Base-by-base conservation (phyloP, 2,329 filamentous ascomycete species). In the Fusarium praegraminearum region DNA sequence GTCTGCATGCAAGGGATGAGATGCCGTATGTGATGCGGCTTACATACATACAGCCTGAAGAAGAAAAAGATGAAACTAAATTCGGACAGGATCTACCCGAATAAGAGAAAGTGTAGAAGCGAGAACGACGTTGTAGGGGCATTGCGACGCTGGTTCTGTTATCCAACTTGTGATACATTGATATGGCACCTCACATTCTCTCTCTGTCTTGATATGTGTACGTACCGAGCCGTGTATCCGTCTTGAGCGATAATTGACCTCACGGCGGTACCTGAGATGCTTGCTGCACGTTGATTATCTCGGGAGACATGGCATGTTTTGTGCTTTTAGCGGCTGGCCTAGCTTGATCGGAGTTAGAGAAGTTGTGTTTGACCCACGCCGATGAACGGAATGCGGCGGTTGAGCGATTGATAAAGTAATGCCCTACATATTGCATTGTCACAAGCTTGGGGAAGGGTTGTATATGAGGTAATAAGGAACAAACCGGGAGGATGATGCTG, bases 281-380 rank as follows among this genome's bases (percentile, higher is more conserved):
- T 69, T 69, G 65, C 63, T 75, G 72, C 73, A 75, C 58, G 67
- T 75, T 75, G 73, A 73, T 75, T 75, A 75, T 75, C 73, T 75
- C 70, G 60, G 67, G 65, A 30, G 28, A 30, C 12, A 30, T 57
- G 46, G 41, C 41, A 44, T 44, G 11, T 22, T 10, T 44, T 26
- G 20, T 44, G 56, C 65, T 62, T 66, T 66, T 60, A 57, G 47
- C 44, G 46, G 41, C 41, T 53, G 53, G 67, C 44, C 53, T 67
- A 67, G 69, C 71, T 73, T 35, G 33, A 73, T 74, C 67, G 45
- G 67, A 66, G 52, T 68, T 73, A 74, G 71, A 60, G 56, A 24
- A 20, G 20, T 41, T 44, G 12, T 44, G 10, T 57, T 11, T 45
- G 71, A 71, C 72, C 72, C 72, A 72, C 70, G 72, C 69, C 70